Conservation (phyloP, 495 filamentous ascomycete genomes). For the Annulohypoxylon stygium region DNA sequence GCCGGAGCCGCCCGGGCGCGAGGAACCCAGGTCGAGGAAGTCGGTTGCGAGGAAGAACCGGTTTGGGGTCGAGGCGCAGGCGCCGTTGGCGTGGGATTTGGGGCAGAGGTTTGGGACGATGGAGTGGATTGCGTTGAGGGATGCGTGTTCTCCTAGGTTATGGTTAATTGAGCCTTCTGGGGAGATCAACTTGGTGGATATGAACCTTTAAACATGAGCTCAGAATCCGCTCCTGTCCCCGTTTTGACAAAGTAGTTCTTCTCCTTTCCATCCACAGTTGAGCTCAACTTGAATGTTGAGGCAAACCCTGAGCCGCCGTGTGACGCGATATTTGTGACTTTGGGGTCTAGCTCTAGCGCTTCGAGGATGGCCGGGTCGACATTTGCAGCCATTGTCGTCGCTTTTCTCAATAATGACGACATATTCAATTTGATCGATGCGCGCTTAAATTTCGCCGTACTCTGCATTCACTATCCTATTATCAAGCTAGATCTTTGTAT, state of each 20-base stretch:
- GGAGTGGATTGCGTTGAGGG: slow-evolving; percentile 81
- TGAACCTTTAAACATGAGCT: slow-evolving; percentile 79
- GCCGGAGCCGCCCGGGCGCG: slow-evolving; percentile 54
- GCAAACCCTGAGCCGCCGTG: slow-evolving; percentile 82
- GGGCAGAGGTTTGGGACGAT: slow-evolving; percentile 82
- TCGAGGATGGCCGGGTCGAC: slow-evolving; percentile 71
- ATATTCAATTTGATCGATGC: background rate
- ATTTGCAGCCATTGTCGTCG: slow-evolving; percentile 52
- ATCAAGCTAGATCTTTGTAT: background rate
- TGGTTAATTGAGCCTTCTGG: background rate
- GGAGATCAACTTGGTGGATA: background rate
- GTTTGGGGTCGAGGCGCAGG: slow-evolving; percentile 61
- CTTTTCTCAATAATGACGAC: slow-evolving; percentile 11
- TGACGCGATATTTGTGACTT: slow-evolving; percentile 68
- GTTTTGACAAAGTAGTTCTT: slow-evolving; percentile 87
- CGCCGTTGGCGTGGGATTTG: slow-evolving; percentile 75
- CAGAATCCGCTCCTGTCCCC: slow-evolving; percentile 70
- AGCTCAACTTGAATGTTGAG: slow-evolving; percentile 76
- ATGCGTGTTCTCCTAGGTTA: slow-evolving; percentile 77
- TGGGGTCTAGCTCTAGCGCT: slow-evolving; percentile 74
- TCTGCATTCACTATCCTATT: slow-evolving; percentile 19
- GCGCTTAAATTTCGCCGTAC: background rate
- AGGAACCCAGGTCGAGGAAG: slow-evolving; percentile 75
- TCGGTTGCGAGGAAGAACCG: slow-evolving; percentile 83
- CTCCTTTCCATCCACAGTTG: slow-evolving; percentile 64